Conservation (phyloP, 805 yeast species). For the Yarrowia yakushimensis region DNA sequence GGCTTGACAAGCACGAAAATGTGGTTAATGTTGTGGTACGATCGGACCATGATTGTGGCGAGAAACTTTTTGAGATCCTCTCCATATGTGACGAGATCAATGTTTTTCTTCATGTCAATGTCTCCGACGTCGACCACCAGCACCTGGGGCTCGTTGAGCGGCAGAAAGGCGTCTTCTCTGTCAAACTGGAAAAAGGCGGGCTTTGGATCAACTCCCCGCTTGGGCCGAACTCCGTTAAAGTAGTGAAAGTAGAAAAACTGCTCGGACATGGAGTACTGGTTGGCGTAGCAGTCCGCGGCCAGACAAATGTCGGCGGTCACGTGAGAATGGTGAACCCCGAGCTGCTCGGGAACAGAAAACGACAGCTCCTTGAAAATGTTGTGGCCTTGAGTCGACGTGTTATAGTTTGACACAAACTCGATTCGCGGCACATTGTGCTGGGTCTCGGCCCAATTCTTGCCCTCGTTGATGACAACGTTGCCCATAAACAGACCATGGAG, state of each 20-base stretch:
- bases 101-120: slow-evolving; percentile 10
- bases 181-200: slow-evolving; percentile 16
- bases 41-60: slow-evolving; percentile 5
- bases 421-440: slow-evolving; percentile 17
- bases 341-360: slow-evolving; percentile 6
- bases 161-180: not conserved
- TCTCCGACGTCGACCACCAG: slow-evolving; percentile 25
- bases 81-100: not conserved
- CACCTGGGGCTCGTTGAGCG: slow-evolving; percentile 22
- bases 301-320: slow-evolving; percentile 18
- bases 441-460: slow-evolving; percentile 16
- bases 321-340: slow-evolving; percentile 4
- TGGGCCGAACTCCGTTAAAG: slow-evolving; percentile 22
- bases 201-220: slow-evolving; percentile 17
- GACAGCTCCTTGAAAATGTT: slow-evolving; percentile 8
- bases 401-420: slow-evolving; percentile 25
- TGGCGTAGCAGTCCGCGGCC: slow-evolving; percentile 18
- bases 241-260: slow-evolving; percentile 21
- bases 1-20: slow-evolving; percentile 20
- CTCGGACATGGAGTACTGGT: slow-evolving; percentile 20
- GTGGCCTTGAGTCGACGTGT: not conserved
- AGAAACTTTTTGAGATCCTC: slow-evolving; percentile 14
- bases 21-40: slow-evolving; percentile 13
- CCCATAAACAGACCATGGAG: slow-evolving; percentile 18
- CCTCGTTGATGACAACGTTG: slow-evolving; percentile 22